phyloP scores from a whole-genome alignment of 768 basidiomycete genomes.

The Russula vinacea region DNA sequence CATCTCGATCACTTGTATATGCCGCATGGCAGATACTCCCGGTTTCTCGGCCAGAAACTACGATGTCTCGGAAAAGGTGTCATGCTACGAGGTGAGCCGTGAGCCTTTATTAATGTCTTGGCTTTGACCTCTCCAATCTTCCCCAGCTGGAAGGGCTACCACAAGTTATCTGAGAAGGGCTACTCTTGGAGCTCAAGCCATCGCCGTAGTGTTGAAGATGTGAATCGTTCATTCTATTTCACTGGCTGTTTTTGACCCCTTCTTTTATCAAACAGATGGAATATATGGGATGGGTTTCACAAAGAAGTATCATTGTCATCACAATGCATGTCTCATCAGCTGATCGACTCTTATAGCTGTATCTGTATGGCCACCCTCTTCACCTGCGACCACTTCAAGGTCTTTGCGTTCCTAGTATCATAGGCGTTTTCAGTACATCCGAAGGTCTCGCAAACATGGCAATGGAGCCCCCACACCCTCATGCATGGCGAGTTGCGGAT shows the following conservation, averaged over 20 bases:
- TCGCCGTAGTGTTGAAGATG: constrained; percentile 22
- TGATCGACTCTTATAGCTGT: constrained; percentile 42
- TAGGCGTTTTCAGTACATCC: constrained; percentile 46
- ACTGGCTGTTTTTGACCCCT: not conserved
- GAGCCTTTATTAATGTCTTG: not conserved
- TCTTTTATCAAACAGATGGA: constrained; percentile 18
- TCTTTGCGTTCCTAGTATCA: constrained; percentile 50
- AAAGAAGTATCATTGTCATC: constrained; percentile 16
- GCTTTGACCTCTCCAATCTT: not conserved
- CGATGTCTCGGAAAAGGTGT: constrained; percentile 24
- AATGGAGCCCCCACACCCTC: constrained; percentile 55
- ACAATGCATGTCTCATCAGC: not conserved
- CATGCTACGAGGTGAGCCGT: constrained; percentile 23
- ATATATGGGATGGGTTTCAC: constrained; percentile 26
- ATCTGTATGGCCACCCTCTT: constrained; percentile 46
- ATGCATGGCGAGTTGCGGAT: constrained; percentile 60
- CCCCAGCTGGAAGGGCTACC: constrained; percentile 24
- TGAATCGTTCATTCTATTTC: not conserved
- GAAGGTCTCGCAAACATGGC: constrained; percentile 41
- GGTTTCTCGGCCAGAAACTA: constrained; percentile 5
- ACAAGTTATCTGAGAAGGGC: constrained; percentile 24
- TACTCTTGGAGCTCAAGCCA: constrained; percentile 16
- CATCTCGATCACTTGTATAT: constrained; percentile 17
- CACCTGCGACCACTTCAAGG: constrained; percentile 55
- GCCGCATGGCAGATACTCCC: constrained; percentile 17